These are phyloP conservation scores for Tolypocladium nubicola DNA, from an alignment of 2,329 filamentous ascomycete genomes.

Conservation along the genomic window DNA sequence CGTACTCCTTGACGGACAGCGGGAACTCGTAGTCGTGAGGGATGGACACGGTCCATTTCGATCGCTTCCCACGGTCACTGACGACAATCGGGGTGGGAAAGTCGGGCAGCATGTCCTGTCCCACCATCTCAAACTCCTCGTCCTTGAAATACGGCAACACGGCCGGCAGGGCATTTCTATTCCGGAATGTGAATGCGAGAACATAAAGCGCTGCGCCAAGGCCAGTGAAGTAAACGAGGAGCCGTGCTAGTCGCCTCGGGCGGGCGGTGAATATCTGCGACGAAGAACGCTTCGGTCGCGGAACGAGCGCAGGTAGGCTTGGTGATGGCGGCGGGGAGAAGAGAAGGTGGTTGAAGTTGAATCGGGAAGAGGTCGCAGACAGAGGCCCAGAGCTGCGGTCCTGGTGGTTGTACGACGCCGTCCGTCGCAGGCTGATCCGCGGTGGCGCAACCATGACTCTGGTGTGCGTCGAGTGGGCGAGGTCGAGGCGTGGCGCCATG, in stretches of 20 bases:
- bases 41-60: constrained; percentile 75
- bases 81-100: constrained; percentile 65
- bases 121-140: constrained; percentile 56
- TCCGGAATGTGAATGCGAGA: constrained; percentile 15
- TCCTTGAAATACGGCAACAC: constrained; percentile 31
- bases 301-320: constrained; percentile 56
- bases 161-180: constrained; percentile 16
- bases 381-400: constrained; percentile 35
- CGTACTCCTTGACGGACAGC: constrained; percentile 53
- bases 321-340: constrained; percentile 62
- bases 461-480: constrained; percentile 31
- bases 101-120: constrained; percentile 54
- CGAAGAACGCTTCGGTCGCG: constrained; percentile 52
- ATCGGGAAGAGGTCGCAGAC: constrained; percentile 51
- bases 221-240: constrained; percentile 42
- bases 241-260: constrained; percentile 46
- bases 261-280: constrained; percentile 34
- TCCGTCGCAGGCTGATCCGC: constrained; percentile 47
- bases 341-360: constrained; percentile 57
- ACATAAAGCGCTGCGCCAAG: constrained; percentile 42
- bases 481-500: constrained; percentile 38
- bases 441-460: constrained; percentile 44
- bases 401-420: constrained; percentile 44
- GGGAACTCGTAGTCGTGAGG: constrained; percentile 58
- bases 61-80: constrained; percentile 50